Base-by-base conservation (phyloP, 495 filamentous ascomycete species). In the Penicillium crystallinum region DNA sequence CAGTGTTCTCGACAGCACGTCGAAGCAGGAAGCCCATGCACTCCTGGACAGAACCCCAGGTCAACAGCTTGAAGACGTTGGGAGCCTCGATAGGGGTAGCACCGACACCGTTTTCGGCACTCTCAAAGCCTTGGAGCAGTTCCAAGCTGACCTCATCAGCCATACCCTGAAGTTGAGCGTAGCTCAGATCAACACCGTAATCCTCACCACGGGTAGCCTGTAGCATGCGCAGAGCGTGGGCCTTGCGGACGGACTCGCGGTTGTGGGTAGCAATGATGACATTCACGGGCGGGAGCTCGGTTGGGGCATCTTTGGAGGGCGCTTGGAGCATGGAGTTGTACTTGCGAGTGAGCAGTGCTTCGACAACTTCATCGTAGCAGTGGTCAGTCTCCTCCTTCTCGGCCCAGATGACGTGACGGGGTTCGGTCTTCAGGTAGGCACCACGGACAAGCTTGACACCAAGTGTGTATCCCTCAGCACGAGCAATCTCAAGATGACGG, bases 141-240 rank as follows among this genome's bases (percentile, higher is more conserved):
- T 89, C 86, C 55, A 88, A 88, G 69, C 85, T 89, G 18, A 98
- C 83, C 61, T 98, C 93, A 55, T 98, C 93, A 14, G 93, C 93
- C 93, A 97, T 97, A 18, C 93, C 93, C 77, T 92, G 87, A 6
- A 98, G 79, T 69, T 98, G 93, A 6, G 88, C 92, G 68, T 91
- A 96, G 23, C 82, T 82, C 14, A 96, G 74, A 19, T 87, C 79
- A 4, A 81, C 76, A n/a, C 57, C 70, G 31, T 64, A 69, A 21
- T 64, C 29, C 52, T 79, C 68, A 1, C 70, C 77, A 1, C 51
- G 62, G 12, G 59, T 51, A 0, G 69, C 63, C 56, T 86, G 84
- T 33, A 71, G 52, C 8, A 77, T 74, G 31, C 80, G 77, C 22
- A 88, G 67, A 1, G 71, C 69, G 37, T 87, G 82, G 2, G 88